phyloP scores from a whole-genome alignment of 1,284 basidiomycete genomes.

The Uromyces viciae-fabae region DNA sequence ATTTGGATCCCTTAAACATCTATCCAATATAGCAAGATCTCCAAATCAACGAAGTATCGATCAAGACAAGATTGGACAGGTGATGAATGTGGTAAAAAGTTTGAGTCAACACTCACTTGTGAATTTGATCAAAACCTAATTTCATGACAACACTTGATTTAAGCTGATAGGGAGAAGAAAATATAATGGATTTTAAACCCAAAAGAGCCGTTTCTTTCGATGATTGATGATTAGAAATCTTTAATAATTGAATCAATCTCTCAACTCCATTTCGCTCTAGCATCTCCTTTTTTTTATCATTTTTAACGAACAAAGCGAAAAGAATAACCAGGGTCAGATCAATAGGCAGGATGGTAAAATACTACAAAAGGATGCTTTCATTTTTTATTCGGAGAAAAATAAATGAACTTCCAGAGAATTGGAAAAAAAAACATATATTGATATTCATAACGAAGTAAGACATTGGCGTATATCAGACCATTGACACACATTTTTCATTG shows the following conservation, averaged over 20 bases:
- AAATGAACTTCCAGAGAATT: conserved; percentile 47
- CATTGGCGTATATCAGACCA: background rate
- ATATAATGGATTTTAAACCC: conserved; percentile 48
- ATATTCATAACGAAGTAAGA: conserved; percentile 38
- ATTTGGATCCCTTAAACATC: conserved; percentile 37
- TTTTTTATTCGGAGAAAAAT: conserved; percentile 19
- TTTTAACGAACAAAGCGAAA: too few species aligned
- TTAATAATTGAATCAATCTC: conserved; percentile 35
- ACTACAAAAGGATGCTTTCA: background rate
- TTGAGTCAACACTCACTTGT: conserved; percentile 35
- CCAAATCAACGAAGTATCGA: background rate
- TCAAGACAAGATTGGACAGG: background rate
- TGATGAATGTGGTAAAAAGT: background rate
- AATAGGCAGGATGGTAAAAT: too few species aligned
- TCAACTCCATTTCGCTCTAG: conserved; percentile 37
- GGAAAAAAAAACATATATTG: conserved; percentile 46
- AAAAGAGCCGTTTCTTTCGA: conserved; percentile 46
- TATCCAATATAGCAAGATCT: background rate
- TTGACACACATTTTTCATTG: conserved; percentile 61
- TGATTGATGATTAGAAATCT: conserved; percentile 39
- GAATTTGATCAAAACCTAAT: conserved; percentile 49
- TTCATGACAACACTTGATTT: conserved; percentile 47
- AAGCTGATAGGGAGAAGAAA: conserved; percentile 47
- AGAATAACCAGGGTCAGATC: conserved; percentile 36
- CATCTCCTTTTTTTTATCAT: conserved; percentile 3